These are phyloP conservation scores for Bertia moriformis DNA, from an alignment of 2,329 filamentous ascomycete species.

Conservation along the genomic window DNA sequence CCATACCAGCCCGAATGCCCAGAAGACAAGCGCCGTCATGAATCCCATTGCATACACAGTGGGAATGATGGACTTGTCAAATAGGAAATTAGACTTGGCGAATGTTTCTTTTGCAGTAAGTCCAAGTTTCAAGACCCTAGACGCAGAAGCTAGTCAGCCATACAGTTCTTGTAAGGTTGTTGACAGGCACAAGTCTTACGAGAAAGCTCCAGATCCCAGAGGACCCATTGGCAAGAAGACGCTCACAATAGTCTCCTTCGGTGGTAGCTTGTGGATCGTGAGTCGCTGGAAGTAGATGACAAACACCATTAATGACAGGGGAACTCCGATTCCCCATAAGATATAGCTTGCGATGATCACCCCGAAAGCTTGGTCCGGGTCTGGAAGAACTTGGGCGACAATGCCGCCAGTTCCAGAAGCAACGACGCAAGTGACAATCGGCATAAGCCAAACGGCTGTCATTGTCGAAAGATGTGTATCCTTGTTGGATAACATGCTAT, in stretches of 20 bases:
- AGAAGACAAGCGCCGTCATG: conserved; percentile 24
- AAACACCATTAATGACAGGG: conserved; percentile 45
- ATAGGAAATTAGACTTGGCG: conserved; percentile 16
- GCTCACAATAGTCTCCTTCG: conserved; percentile 52
- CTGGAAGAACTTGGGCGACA: conserved; percentile 40
- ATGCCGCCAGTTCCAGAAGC: conserved; percentile 50
- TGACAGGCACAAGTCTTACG: conserved; percentile 21
- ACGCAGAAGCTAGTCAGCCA: conserved; percentile 3
- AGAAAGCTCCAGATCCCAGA: conserved; percentile 51
- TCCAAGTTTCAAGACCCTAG: too few relatives aligned
- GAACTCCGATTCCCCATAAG: conserved; percentile 53
- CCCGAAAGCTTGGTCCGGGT: conserved; percentile 36
- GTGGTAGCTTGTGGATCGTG: conserved; percentile 49
- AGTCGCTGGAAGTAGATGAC: conserved; percentile 59
- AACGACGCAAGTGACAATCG: conserved; percentile 53
- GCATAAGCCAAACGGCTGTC: conserved; percentile 50
- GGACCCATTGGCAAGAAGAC: conserved; percentile 55
- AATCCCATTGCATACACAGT: conserved; percentile 44
- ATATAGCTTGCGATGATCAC: conserved; percentile 53
- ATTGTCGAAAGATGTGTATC: conserved; percentile 35
- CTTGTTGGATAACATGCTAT: conserved; percentile 8
- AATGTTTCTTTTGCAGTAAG: conserved; percentile 20
- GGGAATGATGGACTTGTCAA: conserved; percentile 23
- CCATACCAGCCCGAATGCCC: conserved; percentile 28
- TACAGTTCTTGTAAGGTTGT: conserved; percentile 14